Percentiles rank a stretch among this genome's conserved stretches.
These are phyloP conservation scores for Xanthoconium separans DNA, from an alignment of 1,284 basidiomycete species.

Conservation along the genomic window DNA sequence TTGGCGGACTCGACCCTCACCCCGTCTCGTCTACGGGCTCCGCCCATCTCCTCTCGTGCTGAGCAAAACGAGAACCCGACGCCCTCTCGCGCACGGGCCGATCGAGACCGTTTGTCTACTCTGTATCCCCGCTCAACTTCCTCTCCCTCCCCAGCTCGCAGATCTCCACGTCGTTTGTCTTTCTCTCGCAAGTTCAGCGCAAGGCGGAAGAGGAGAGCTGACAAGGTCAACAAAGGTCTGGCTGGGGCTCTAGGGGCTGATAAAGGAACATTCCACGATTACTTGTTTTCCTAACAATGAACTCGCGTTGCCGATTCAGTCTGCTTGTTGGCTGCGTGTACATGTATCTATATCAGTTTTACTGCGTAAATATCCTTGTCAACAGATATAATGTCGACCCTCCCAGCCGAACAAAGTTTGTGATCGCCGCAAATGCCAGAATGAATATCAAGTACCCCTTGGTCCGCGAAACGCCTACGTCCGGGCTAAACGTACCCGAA, in stretches of 20 bases:
- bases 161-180: conserved; percentile 23
- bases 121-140: conserved; percentile 36
- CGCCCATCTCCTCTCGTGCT: too few relatives aligned
- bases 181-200: conserved; percentile 11
- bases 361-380: conserved; percentile 60
- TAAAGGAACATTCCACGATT: conserved; percentile 38
- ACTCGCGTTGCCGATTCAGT: background rate
- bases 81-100: conserved; percentile 16
- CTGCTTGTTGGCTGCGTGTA: background rate
- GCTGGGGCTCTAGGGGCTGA: conserved; percentile 14
- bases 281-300: conserved; percentile 37
- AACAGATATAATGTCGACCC: conserved; percentile 67
- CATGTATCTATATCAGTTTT: conserved; percentile 20
- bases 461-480: conserved; percentile 53
- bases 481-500: conserved; percentile 60
- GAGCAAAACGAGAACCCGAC: background rate
- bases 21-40: conserved; percentile 3
- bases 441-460: conserved; percentile 81
- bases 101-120: conserved; percentile 17
- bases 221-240: conserved; percentile 15
- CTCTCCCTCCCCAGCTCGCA: conserved; percentile 41
- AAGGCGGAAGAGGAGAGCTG: conserved; percentile 15
- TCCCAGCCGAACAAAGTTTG: conserved; percentile 64
- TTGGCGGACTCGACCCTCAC: conserved; percentile 7
- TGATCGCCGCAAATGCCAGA: conserved; percentile 75